These are phyloP conservation scores for Gaertneriomyces sp. DNA, from an alignment of 192 early-diverging fungal species.

Conservation along the genomic window DNA sequence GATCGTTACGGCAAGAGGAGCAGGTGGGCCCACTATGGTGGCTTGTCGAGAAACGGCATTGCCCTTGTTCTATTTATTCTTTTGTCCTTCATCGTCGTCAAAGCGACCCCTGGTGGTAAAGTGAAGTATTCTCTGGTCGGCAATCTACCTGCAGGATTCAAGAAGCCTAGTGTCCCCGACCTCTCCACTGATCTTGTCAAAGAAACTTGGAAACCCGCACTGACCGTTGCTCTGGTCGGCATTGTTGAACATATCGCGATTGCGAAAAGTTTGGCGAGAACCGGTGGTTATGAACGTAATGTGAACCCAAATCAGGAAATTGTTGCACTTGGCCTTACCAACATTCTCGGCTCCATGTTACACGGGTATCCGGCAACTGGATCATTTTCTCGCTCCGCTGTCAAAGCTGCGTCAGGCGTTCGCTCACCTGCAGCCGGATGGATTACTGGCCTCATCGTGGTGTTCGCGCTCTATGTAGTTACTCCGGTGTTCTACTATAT, in stretches of 20 bases:
- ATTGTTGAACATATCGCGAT: constrained; percentile 92
- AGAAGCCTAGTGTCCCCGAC: constrained; percentile 44
- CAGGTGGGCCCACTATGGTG: constrained; percentile 48
- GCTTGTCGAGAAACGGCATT: constrained; percentile 69
- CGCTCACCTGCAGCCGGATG: constrained; percentile 74
- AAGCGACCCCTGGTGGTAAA: constrained; percentile 30
- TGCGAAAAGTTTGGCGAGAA: constrained; percentile 78
- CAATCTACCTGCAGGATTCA: constrained; percentile 70
- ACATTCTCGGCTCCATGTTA: constrained; percentile 83
- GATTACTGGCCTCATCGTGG: constrained; percentile 73
- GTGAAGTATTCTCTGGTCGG: constrained; percentile 51
- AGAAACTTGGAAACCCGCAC: constrained; percentile 34
- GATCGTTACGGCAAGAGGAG: constrained; percentile 6
- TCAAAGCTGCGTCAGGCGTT: constrained; percentile 86
- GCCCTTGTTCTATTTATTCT: constrained; percentile 73
- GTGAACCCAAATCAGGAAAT: constrained; percentile 76
- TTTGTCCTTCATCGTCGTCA: constrained; percentile 57
- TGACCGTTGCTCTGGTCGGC: constrained; percentile 66
- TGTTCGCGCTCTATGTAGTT: constrained; percentile 76
- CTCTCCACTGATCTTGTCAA: constrained; percentile 46
- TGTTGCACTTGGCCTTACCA: constrained; percentile 83
- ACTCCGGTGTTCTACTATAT: constrained; percentile 86
- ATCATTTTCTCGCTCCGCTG: constrained; percentile 88
- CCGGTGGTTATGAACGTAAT: constrained; percentile 79
- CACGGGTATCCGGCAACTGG: constrained; percentile 85